Evolutionary conservation across 2,329 filamentous ascomycete species (phyloP).

Genomic region (Teratosphaeriaceae sp.): DNA sequence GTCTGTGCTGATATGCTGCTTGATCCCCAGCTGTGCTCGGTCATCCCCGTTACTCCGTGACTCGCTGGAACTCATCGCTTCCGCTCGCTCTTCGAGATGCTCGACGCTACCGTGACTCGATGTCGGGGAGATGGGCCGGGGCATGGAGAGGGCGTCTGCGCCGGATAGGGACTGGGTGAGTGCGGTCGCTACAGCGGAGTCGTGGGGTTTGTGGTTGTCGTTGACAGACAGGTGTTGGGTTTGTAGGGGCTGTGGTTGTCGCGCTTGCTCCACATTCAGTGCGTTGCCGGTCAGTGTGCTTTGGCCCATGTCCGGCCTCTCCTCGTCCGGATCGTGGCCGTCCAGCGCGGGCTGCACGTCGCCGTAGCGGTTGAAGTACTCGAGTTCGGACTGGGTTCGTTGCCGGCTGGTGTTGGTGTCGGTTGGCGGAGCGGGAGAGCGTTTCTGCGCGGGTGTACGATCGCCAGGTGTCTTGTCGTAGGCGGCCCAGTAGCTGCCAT

Average conservation of each 20-base stretch:
- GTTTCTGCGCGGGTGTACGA: conserved; percentile 55
- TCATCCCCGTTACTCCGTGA: conserved; percentile 29
- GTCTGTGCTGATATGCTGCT: conserved; percentile 70
- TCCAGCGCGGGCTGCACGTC: conserved; percentile 75
- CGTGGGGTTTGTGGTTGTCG: neutral
- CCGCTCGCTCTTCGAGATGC: conserved; percentile 43
- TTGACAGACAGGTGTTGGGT: neutral
- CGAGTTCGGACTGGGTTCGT: conserved; percentile 12
- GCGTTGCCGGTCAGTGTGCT: conserved; percentile 51
- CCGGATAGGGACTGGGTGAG: conserved; percentile 6
- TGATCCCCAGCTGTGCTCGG: conserved; percentile 64
- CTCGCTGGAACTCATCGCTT: conserved; percentile 20
- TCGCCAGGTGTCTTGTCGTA: conserved; percentile 65
- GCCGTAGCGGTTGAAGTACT: conserved; percentile 70
- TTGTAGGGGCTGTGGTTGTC: conserved; percentile 1
- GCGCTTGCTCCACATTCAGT: conserved; percentile 10
- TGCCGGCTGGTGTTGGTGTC: conserved; percentile 27
- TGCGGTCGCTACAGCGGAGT: conserved; percentile 2
- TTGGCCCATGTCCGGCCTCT: conserved; percentile 37
- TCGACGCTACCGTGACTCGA: conserved; percentile 46
- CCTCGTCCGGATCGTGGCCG: conserved; percentile 73
- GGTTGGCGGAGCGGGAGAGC: conserved; percentile 52
- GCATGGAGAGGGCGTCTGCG: conserved; percentile 28
- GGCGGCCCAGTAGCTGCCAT: conserved; percentile 73
- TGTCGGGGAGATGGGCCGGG: conserved; percentile 43